phyloP scores from a whole-genome alignment of 2,329 filamentous ascomycete species.

The Ophiostoma perfectum region DNA sequence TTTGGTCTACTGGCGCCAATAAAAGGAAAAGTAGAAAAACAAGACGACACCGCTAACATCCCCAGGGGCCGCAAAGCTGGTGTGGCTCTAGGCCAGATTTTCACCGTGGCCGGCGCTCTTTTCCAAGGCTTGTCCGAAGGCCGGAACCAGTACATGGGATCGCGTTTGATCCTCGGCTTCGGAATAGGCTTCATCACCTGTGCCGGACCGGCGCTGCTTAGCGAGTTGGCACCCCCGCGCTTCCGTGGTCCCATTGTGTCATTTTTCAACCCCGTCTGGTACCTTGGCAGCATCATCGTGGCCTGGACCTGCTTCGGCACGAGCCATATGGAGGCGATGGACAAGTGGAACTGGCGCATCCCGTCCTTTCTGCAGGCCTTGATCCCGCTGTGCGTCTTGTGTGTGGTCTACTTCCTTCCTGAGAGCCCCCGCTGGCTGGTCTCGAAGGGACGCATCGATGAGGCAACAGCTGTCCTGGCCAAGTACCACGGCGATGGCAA shows the following conservation, averaged over 20 bases:
- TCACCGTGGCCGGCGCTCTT: too few relatives aligned
- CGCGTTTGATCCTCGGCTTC: neutral
- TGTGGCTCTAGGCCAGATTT: too few relatives aligned
- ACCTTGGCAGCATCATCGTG: neutral
- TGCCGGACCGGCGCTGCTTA: neutral
- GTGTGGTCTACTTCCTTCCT: slow-evolving; percentile 22
- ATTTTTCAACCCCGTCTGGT: neutral
- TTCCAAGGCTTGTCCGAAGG: too few relatives aligned
- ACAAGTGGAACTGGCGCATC: neutral
- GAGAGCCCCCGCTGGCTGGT: neutral
- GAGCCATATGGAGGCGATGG: neutral
- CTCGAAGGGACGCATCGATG: slow-evolving; percentile 41
- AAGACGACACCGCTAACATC: too few relatives aligned
- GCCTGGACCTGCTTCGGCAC: neutral
- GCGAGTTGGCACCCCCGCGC: neutral
- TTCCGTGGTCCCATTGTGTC: neutral
- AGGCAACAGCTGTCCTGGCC: slow-evolving; percentile 50
- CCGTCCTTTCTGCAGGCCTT: neutral
- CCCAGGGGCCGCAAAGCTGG: too few relatives aligned
- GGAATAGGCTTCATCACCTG: neutral
- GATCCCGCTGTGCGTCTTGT: slow-evolving; percentile 39
- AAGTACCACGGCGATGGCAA: neutral
- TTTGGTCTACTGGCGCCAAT: too few relatives aligned
- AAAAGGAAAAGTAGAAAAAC: too few relatives aligned
- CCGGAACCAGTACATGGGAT: neutral